Conservation (phyloP, 2,329 filamentous ascomycete genomes). For the Monilinia fructigena region DNA sequence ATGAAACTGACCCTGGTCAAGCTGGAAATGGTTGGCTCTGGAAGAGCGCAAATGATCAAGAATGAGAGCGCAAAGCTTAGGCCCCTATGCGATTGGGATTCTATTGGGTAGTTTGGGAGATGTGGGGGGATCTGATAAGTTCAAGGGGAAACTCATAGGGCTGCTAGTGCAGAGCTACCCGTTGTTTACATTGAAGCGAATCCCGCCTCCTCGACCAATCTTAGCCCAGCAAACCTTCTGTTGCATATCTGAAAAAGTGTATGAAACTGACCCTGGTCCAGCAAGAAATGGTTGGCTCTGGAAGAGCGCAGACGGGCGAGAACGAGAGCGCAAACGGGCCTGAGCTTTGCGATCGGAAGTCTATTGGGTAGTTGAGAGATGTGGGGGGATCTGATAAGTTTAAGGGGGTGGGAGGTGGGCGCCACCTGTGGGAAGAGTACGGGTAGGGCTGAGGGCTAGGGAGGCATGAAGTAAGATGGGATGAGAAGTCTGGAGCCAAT, state of each 20-base stretch:
- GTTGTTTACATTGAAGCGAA: too few relatives aligned
- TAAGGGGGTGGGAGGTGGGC: background rate
- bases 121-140: too few relatives aligned
- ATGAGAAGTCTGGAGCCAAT: background rate
- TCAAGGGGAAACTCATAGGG: too few relatives aligned
- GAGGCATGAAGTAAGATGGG: background rate
- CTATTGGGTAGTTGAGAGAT: background rate
- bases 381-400: background rate
- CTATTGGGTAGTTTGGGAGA: too few relatives aligned
- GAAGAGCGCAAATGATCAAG: background rate
- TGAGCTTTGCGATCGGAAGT: background rate
- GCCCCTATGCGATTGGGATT: too few relatives aligned
- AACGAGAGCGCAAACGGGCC: background rate
- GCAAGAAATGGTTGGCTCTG: background rate
- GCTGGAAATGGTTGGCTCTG: background rate
- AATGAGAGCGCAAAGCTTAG: too few relatives aligned
- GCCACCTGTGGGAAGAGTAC: background rate
- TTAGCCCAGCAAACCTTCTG: background rate
- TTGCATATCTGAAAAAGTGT: background rate
- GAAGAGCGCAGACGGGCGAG: background rate
- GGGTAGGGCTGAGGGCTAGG: background rate
- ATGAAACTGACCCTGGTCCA: background rate
- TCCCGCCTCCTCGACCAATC: background rate
- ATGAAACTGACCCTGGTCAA: background rate
- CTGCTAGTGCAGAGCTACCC: too few relatives aligned